A percentile compares a stretch with the other conserved stretches of the same genome.
Conservation (phyloP, 805 yeast genomes). For the Wickerhamiella slavikovae region DNA sequence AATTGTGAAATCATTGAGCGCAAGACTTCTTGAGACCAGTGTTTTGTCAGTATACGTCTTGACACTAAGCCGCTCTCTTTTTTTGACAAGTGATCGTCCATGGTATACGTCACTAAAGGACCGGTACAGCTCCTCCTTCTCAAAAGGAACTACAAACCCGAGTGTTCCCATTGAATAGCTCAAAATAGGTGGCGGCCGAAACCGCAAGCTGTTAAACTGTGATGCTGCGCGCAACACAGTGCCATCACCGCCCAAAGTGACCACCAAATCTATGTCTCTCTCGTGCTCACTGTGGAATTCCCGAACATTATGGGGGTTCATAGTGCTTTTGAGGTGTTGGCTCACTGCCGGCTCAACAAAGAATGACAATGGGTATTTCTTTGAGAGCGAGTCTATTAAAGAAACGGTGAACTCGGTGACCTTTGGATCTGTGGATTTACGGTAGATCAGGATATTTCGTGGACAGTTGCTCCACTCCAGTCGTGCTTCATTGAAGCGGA, state of each 20-base stretch:
- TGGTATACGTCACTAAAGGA: slow-evolving; percentile 49
- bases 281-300: too few species aligned
- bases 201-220: slow-evolving; percentile 34
- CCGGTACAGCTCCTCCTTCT: slow-evolving; percentile 35
- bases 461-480: too few species aligned
- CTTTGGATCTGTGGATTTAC: too few species aligned
- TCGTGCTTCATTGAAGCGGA: too few species aligned
- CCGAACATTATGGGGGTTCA: too few species aligned
- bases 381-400: too few species aligned
- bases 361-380: too few species aligned
- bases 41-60: too few species aligned
- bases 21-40: slow-evolving; percentile 18
- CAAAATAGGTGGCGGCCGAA: slow-evolving; percentile 67
- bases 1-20: slow-evolving; percentile 79
- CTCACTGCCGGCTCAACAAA: too few species aligned
- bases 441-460: too few species aligned
- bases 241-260: slow-evolving; percentile 93
- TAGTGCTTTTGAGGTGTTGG: too few species aligned
- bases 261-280: slow-evolving; percentile 59
- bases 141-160: slow-evolving; percentile 79
- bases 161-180: slow-evolving; percentile 80
- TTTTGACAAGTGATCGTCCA: slow-evolving; percentile 50
- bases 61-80: slow-evolving; percentile 40
- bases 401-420: too few species aligned
- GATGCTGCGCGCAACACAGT: slow-evolving; percentile 74